Evolutionary conservation across 1,139 yeast species (phyloP).

Genomic region (Magnusiomyces suaveolens): DNA sequence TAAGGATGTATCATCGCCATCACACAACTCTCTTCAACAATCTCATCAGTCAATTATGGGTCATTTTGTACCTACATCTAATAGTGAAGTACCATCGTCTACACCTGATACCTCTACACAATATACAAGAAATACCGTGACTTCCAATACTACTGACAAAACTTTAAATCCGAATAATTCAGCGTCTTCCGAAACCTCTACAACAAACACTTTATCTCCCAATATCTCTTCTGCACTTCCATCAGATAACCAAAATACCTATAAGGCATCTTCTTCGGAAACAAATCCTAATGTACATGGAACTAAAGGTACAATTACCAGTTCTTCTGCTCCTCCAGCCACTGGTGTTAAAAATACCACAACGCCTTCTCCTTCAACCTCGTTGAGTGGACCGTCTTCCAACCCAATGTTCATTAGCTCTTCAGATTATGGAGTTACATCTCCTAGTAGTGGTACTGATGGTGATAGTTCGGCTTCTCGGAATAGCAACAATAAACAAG

Average conservation of each 20-base stretch:
- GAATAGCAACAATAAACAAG: conserved; percentile 34
- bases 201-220: neutral
- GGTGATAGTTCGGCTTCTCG: neutral
- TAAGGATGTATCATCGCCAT: neutral
- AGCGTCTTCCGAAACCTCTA: neutral
- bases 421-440: neutral
- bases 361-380: neutral
- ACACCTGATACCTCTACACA: neutral
- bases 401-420: neutral
- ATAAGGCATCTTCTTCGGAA: no score
- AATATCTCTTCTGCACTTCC: no score
- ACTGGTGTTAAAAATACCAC: neutral
- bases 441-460: neutral
- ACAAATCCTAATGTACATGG: no score
- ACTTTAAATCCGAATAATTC: neutral
- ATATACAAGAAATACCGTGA: neutral
- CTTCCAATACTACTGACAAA: neutral
- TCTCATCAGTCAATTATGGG: neutral
- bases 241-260: no score
- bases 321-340: no score
- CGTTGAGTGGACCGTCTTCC: neutral
- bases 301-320: no score
- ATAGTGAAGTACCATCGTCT: neutral
- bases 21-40: neutral
- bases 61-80: neutral